Conservation (phyloP, 2,329 filamentous ascomycete species). For the Colletotrichum costaricense region DNA sequence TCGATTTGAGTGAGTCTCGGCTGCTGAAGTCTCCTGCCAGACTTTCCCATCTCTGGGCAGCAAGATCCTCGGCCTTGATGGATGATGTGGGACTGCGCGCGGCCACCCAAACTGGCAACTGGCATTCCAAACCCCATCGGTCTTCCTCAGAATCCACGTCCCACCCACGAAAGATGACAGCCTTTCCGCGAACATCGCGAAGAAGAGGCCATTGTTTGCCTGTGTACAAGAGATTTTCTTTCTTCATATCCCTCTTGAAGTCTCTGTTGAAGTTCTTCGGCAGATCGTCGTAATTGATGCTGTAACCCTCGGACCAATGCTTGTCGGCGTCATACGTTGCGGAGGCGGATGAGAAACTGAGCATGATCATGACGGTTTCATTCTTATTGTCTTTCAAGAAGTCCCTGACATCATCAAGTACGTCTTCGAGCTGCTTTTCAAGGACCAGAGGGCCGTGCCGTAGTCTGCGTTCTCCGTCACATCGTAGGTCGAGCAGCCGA, state of each 20-base stretch:
- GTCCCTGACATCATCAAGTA: not conserved
- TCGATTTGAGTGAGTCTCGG: not conserved
- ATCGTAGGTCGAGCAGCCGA: constrained; percentile 8
- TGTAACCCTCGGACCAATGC: constrained; percentile 6
- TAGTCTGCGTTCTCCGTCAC: not conserved
- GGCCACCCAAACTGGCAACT: not conserved
- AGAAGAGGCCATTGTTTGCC: constrained; percentile 11
- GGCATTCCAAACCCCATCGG: not conserved
- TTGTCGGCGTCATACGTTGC: not conserved
- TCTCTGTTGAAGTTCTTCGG: not conserved
- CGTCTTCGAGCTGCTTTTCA: not conserved
- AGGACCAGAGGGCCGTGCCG: not conserved
- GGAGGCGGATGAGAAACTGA: constrained; percentile 10
- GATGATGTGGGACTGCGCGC: not conserved
- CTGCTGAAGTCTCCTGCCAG: not conserved
- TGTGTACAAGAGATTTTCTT: not conserved
- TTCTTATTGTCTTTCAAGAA: not conserved
- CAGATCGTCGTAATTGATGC: not conserved
- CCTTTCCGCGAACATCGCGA: not conserved
- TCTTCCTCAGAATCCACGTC: not conserved
- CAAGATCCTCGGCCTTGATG: not conserved
- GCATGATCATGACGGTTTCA: not conserved
- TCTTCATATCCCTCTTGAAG: not conserved
- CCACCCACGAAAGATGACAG: constrained; percentile 13
- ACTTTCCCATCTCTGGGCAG: not conserved